Conservation (phyloP, 805 yeast genomes). For the Cyberlindnera subsufficiens region DNA sequence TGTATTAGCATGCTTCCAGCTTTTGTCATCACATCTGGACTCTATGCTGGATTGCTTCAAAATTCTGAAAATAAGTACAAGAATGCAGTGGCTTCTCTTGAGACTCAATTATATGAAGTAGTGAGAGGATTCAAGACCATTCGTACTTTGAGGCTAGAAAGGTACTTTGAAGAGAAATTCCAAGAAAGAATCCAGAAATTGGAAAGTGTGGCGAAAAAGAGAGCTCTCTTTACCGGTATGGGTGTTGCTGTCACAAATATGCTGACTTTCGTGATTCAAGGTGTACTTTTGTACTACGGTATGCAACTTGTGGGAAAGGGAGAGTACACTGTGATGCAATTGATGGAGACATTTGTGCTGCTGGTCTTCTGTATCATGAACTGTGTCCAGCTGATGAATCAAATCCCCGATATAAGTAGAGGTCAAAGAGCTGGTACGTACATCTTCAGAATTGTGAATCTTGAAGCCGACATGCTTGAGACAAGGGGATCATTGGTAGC, state of each 20-base stretch:
- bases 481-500: slow-evolving; percentile 31
- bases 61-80: slow-evolving; percentile 57
- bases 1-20: slow-evolving; percentile 73
- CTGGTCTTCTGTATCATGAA: slow-evolving; percentile 68
- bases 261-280: slow-evolving; percentile 56
- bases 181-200: slow-evolving; percentile 26
- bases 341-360: slow-evolving; percentile 66
- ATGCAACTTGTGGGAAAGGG: slow-evolving; percentile 56
- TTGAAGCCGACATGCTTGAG: slow-evolving; percentile 32
- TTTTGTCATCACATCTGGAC: slow-evolving; percentile 43
- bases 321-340: slow-evolving; percentile 48
- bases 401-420: slow-evolving; percentile 74
- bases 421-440: slow-evolving; percentile 71
- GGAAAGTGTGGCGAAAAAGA: slow-evolving; percentile 33
- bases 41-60: slow-evolving; percentile 48
- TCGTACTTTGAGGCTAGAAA: slow-evolving; percentile 45
- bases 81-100: slow-evolving; percentile 45
- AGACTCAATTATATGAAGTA: slow-evolving; percentile 45
- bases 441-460: slow-evolving; percentile 35
- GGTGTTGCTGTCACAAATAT: slow-evolving; percentile 57
- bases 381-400: slow-evolving; percentile 51
- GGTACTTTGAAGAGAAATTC: slow-evolving; percentile 39
- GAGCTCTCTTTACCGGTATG: slow-evolving; percentile 60
- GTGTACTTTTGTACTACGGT: slow-evolving; percentile 75
- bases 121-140: slow-evolving; percentile 60